Percentiles rank a stretch among this genome's conserved stretches.
Conservation (phyloP, 345 rosid genomes). For the Citrus glauca region DNA sequence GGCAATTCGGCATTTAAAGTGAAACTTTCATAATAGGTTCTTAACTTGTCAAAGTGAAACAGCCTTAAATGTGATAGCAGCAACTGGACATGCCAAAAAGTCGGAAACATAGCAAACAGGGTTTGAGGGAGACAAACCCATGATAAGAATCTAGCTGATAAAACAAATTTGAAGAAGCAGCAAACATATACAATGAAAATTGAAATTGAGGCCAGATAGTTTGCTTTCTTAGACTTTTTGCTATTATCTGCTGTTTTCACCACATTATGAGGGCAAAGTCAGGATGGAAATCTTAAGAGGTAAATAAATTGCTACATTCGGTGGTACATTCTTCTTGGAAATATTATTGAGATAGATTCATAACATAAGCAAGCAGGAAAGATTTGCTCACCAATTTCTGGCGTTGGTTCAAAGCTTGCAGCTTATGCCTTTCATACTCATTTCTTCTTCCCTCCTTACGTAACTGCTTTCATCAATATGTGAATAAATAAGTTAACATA, state of each 20-base stretch:
- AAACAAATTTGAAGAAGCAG: background rate
- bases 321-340: background rate
- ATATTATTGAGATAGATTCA: background rate
- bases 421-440: slow-evolving; percentile 96
- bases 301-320: background rate
- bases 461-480: slow-evolving; percentile 41
- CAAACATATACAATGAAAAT: background rate
- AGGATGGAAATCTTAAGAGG: background rate
- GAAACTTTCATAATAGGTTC: background rate
- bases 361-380: background rate
- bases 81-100: background rate
- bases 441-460: slow-evolving; percentile 95
- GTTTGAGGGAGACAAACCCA: background rate
- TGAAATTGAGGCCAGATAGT: background rate
- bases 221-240: background rate
- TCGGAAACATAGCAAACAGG: background rate
- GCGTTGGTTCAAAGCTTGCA: slow-evolving; percentile 94
- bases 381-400: slow-evolving; percentile 73
- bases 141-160: background rate
- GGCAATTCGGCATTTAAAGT: background rate
- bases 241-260: background rate
- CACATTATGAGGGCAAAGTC: background rate
- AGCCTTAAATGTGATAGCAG: background rate
- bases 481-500: background rate
- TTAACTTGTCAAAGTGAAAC: background rate